phyloP scores from a whole-genome alignment of 805 yeast species.

The Wickerhamomyces sydowiorum region DNA sequence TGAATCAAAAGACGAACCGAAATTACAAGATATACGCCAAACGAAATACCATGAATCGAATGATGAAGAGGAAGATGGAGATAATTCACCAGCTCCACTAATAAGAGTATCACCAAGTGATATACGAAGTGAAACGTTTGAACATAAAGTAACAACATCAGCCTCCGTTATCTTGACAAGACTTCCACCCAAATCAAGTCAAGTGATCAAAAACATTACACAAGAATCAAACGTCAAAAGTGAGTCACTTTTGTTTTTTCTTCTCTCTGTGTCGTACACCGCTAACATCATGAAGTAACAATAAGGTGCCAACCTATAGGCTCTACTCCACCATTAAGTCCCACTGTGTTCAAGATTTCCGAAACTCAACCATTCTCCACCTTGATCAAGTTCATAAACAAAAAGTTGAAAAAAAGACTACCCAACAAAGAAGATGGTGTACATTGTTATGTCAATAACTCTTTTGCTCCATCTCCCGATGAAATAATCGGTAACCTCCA shows the following conservation, averaged over 20 bases:
- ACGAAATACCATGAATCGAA: background rate
- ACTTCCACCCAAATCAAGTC: constrained; percentile 15
- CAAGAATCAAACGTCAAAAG: constrained; percentile 9
- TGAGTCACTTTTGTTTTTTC: background rate
- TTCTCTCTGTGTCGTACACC: background rate
- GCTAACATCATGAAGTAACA: constrained; percentile 26
- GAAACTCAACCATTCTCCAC: constrained; percentile 41
- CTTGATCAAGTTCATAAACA: constrained; percentile 37
- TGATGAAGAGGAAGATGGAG: background rate
- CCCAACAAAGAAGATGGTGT: constrained; percentile 15
- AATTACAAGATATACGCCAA: background rate
- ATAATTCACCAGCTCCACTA: background rate
- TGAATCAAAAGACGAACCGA: background rate
- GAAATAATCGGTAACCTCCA: constrained; percentile 34
- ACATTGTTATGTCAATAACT: constrained; percentile 40
- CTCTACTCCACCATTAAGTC: constrained; percentile 43
- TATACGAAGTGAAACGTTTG: constrained; percentile 16
- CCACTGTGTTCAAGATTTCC: constrained; percentile 45
- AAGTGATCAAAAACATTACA: constrained; percentile 9
- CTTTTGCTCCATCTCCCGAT: constrained; percentile 40
- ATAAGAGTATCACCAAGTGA: constrained; percentile 1
- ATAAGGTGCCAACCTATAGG: constrained; percentile 59
- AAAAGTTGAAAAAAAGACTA: constrained; percentile 27
- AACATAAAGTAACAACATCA: constrained; percentile 15
- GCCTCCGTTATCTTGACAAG: constrained; percentile 18